Percentiles rank a stretch among this genome's conserved stretches.
Evolutionary conservation across 768 basidiomycete species (phyloP).

Genomic region (Mycena belliarum): DNA sequence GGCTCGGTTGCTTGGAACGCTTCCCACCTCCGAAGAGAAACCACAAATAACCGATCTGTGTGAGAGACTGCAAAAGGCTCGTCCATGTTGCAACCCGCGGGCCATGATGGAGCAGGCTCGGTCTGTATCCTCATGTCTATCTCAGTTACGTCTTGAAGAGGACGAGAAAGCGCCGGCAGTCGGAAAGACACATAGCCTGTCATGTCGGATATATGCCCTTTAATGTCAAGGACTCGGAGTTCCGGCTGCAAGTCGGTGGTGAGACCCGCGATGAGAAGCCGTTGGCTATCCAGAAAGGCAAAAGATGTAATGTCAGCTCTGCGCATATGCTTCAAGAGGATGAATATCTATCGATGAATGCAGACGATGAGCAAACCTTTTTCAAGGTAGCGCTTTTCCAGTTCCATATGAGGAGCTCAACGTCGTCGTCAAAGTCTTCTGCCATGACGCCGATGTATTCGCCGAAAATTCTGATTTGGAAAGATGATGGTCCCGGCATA

Average conservation of each 20-base stretch:
- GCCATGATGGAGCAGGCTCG: slow-evolving; percentile 33
- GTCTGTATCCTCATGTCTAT: slow-evolving; percentile 31
- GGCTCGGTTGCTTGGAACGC: background rate
- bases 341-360: background rate
- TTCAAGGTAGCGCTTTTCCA: slow-evolving; percentile 32
- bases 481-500: slow-evolving; percentile 7
- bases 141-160: background rate
- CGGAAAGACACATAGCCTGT: slow-evolving; percentile 26
- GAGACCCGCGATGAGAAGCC: slow-evolving; percentile 4
- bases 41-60: slow-evolving; percentile 33
- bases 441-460: slow-evolving; percentile 31
- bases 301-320: slow-evolving; percentile 30
- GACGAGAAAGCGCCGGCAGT: slow-evolving; percentile 24
- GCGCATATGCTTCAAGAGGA: slow-evolving; percentile 22
- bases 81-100: slow-evolving; percentile 5
- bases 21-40: slow-evolving; percentile 20
- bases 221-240: slow-evolving; percentile 10
- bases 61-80: slow-evolving; percentile 21
- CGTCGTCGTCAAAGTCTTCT: slow-evolving; percentile 3
- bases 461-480: slow-evolving; percentile 35
- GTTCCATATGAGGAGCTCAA: slow-evolving; percentile 33
- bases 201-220: background rate
- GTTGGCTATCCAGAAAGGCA: slow-evolving; percentile 29
- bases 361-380: slow-evolving; percentile 30
- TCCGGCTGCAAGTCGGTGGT: background rate